Evolutionary conservation across 768 basidiomycete genomes (phyloP).

Genomic region (Saitozyma sp.): DNA sequence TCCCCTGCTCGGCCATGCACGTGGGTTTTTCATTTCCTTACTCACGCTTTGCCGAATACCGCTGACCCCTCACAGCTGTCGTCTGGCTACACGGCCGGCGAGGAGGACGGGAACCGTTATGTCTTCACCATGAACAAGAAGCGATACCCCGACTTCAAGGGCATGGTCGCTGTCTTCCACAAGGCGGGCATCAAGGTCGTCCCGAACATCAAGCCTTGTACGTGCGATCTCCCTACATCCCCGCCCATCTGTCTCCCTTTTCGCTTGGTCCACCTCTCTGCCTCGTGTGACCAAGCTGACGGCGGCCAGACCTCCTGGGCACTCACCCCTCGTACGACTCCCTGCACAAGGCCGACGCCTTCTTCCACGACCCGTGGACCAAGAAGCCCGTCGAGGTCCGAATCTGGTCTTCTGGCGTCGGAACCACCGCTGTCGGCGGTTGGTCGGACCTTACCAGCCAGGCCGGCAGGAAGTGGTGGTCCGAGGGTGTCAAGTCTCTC

Average conservation of each 20-base stretch:
- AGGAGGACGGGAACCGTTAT: constrained; percentile 33
- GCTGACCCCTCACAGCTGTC: constrained; percentile 29
- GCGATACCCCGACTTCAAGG: constrained; percentile 51
- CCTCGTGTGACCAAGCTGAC: too few relatives aligned
- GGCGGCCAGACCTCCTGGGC: constrained; percentile 28
- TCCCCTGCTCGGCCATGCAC: constrained; percentile 51
- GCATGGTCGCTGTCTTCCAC: constrained; percentile 44
- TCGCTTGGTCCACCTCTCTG: background rate
- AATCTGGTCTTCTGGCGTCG: constrained; percentile 45
- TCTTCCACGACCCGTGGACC: constrained; percentile 44
- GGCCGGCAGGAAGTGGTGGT: constrained; percentile 49
- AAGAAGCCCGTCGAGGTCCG: constrained; percentile 33
- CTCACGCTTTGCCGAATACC: background rate
- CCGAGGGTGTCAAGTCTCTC: constrained; percentile 39
- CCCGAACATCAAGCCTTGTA: constrained; percentile 51
- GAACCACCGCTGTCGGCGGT: constrained; percentile 39
- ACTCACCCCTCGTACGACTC: constrained; percentile 42
- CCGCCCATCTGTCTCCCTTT: background rate
- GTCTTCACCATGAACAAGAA: constrained; percentile 46
- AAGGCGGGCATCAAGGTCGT: constrained; percentile 48
- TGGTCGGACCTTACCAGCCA: constrained; percentile 50
- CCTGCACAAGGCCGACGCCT: constrained; percentile 31
- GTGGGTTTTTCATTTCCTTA: constrained; percentile 11
- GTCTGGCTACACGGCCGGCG: constrained; percentile 47
- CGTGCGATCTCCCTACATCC: constrained; percentile 7